phyloP scores from a whole-genome alignment of 2,329 filamentous ascomycete species.

The Neurospora crassa region DNA sequence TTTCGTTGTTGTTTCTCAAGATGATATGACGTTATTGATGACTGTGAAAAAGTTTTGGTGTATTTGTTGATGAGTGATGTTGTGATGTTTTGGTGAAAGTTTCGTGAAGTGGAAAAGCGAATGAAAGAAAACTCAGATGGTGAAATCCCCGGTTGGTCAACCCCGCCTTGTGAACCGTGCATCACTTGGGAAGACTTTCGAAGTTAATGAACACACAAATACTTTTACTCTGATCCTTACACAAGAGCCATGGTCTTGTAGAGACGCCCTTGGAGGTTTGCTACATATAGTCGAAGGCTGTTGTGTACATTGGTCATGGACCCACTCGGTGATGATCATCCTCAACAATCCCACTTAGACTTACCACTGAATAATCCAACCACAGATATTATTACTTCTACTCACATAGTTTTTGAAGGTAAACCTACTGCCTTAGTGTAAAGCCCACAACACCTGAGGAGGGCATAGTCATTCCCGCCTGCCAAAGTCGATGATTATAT shows the following conservation, averaged over 20 bases:
- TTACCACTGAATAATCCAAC: not conserved
- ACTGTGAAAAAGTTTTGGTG: not conserved
- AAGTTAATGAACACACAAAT: not conserved
- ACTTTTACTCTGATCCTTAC: not conserved
- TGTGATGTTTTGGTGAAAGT: not conserved
- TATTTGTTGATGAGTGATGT: not conserved
- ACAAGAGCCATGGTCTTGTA: not conserved
- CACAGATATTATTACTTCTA: not conserved
- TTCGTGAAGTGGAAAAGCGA: not conserved
- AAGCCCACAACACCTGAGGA: not conserved
- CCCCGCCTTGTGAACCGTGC: not conserved
- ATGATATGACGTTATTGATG: not conserved
- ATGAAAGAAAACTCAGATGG: constrained; percentile 1
- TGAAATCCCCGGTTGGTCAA: not conserved
- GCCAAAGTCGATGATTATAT: constrained; percentile 8
- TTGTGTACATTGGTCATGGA: constrained; percentile 11
- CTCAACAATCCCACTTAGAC: not conserved
- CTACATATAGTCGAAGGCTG: not conserved
- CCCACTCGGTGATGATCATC: constrained; percentile 1
- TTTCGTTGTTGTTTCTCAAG: not conserved
- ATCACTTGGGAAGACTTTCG: not conserved
- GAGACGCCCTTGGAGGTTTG: not conserved
- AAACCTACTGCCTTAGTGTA: not conserved
- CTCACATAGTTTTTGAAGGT: not conserved
- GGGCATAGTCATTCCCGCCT: not conserved